These are phyloP conservation scores for Ophiognomonia clavigignenti-juglandacearum DNA, from an alignment of 2,329 filamentous ascomycete species.

Conservation along the genomic window DNA sequence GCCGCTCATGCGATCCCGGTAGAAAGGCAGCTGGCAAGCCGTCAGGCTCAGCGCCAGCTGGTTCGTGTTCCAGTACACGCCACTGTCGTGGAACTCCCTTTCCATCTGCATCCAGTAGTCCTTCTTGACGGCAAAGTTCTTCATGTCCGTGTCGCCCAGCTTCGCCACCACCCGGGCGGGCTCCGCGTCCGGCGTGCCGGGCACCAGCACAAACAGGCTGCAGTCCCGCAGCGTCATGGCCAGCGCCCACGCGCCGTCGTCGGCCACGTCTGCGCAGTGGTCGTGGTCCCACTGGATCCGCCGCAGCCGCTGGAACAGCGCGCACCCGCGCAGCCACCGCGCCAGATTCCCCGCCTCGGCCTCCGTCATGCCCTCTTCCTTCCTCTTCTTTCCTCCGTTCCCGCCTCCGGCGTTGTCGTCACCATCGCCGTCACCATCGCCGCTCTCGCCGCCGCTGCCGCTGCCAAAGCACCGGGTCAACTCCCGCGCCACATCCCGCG, in stretches of 20 bases:
- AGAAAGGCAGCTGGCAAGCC: constrained; percentile 14
- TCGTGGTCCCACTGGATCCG: constrained; percentile 35
- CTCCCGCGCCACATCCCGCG: constrained; percentile 11
- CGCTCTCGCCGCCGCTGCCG: too few relatives aligned
- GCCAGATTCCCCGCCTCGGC: constrained; percentile 14
- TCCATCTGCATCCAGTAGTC: constrained; percentile 66
- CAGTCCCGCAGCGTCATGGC: constrained; percentile 82
- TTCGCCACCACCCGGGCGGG: constrained; percentile 44
- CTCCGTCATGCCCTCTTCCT: constrained; percentile 9
- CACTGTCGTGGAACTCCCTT: constrained; percentile 55
- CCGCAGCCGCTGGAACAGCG: constrained; percentile 32
- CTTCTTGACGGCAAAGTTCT: constrained; percentile 62
- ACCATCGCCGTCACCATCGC: too few relatives aligned
- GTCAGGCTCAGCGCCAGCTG: constrained; percentile 2
- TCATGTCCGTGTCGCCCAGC: constrained; percentile 74
- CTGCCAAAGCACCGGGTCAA: constrained; percentile 17
- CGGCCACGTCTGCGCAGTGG: constrained; percentile 33
- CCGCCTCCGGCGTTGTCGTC: too few relatives aligned
- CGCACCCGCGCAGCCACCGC: constrained; percentile 30
- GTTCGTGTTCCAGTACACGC: constrained; percentile 52
- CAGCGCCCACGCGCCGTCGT: constrained; percentile 50
- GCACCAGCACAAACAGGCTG: constrained; percentile 65
- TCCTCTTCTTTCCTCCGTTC: too few relatives aligned
- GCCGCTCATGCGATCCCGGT: constrained; percentile 6
- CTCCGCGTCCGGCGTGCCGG: constrained; percentile 20